A percentile compares a stretch with the other conserved stretches of the same genome.
phyloP scores from a whole-genome alignment of 768 basidiomycete genomes.

The Podaxis sp. region DNA sequence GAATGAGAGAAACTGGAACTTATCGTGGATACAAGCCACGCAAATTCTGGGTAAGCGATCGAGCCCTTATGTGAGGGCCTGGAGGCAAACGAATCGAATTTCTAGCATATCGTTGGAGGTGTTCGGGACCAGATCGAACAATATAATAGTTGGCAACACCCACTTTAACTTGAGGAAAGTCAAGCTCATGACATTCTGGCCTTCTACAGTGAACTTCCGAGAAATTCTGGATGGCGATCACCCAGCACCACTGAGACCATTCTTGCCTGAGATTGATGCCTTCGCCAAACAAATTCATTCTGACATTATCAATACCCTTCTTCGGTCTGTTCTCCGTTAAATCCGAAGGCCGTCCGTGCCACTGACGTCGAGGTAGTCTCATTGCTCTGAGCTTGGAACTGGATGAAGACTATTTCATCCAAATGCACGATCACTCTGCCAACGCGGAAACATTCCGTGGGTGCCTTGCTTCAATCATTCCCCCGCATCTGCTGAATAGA shows the following conservation, averaged over 20 bases:
- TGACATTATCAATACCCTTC: constrained; percentile 30
- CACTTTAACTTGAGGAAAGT: not conserved
- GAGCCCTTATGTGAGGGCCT: not conserved
- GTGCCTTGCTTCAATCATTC: constrained; percentile 22
- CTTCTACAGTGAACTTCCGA: constrained; percentile 24
- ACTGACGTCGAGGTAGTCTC: constrained; percentile 17
- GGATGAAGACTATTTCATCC: constrained; percentile 39
- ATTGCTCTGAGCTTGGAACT: constrained; percentile 41
- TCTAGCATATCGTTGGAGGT: constrained; percentile 34
- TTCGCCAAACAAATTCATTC: constrained; percentile 33
- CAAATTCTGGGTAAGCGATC: constrained; percentile 38
- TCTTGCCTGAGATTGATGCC: constrained; percentile 29
- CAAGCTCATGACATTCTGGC: not conserved
- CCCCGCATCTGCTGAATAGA: not conserved
- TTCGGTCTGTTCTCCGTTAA: constrained; percentile 19
- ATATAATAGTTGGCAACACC: constrained; percentile 31
- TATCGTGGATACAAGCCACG: constrained; percentile 52
- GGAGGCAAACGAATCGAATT: not conserved
- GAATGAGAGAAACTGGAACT: constrained; percentile 38
- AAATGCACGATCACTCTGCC: constrained; percentile 32
- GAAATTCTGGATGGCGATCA: constrained; percentile 29
- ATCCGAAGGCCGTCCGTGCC: not conserved
- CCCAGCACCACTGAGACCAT: constrained; percentile 31
- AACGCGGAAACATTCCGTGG: constrained; percentile 27
- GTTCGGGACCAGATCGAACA: constrained; percentile 42